Conservation (phyloP, 2,329 filamentous ascomycete genomes). For the Pseudopithomyces maydicus region DNA sequence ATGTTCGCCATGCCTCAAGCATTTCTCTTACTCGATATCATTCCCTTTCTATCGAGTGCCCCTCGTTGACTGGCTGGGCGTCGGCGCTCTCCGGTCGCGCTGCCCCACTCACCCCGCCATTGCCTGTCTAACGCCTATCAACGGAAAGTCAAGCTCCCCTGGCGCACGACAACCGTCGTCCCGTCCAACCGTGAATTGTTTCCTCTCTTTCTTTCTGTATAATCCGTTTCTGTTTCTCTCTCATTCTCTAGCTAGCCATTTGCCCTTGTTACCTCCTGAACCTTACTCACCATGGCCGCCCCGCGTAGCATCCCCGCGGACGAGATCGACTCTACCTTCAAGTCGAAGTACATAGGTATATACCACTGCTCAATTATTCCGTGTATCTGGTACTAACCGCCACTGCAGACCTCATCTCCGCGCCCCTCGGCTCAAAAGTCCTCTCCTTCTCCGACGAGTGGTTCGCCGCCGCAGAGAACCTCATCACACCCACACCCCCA, state of each 20-base stretch:
- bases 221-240: not conserved
- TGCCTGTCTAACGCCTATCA: slow-evolving; percentile 1
- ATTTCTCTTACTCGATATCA: slow-evolving; percentile 19
- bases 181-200: not conserved
- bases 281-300: slow-evolving; percentile 33
- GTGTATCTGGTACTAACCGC: too few relatives aligned
- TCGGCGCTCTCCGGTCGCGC: slow-evolving; percentile 20
- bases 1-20: not conserved
- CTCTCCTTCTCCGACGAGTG: slow-evolving; percentile 65
- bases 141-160: slow-evolving; percentile 1
- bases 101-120: slow-evolving; percentile 19
- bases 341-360: slow-evolving; percentile 58
- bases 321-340: slow-evolving; percentile 60
- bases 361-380: not conserved
- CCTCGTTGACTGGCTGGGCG: not conserved
- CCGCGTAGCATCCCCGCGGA: too few relatives aligned
- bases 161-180: not conserved
- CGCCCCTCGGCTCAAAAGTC: slow-evolving; percentile 56
- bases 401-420: slow-evolving; percentile 57
- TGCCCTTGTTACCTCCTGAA: not conserved
- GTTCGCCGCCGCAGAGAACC: slow-evolving; percentile 64
- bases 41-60: slow-evolving; percentile 16
- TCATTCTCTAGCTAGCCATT: not conserved
- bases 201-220: not conserved
- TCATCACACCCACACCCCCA: slow-evolving; percentile 62